A percentile compares a stretch with the other conserved stretches of the same genome.
Evolutionary conservation across 129 eudicot species (phyloP).

Genomic region (Saussurea involucrata): DNA sequence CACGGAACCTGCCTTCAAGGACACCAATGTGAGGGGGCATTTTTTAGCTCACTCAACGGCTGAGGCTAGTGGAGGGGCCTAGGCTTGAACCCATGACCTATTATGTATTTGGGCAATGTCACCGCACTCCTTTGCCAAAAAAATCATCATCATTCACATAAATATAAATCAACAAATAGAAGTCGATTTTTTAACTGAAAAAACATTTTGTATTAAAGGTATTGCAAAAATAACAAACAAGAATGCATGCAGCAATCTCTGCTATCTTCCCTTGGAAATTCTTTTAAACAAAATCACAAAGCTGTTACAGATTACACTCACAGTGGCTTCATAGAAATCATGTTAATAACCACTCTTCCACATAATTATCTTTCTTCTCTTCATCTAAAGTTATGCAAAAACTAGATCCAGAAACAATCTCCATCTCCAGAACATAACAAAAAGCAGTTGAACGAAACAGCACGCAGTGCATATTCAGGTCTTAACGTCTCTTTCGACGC

Average conservation of each 20-base stretch:
- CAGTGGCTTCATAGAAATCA: conserved; percentile 1
- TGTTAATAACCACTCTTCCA: not conserved
- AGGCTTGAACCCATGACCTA: too few species aligned
- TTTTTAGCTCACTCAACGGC: too few species aligned
- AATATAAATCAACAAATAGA: not conserved
- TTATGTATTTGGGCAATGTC: too few species aligned
- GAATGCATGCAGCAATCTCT: not conserved
- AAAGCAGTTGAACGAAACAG: not conserved
- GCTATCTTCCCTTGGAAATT: not conserved
- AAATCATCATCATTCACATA: not conserved
- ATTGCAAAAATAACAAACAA: not conserved
- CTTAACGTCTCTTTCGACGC: conserved; percentile 38
- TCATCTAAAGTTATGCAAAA: not conserved
- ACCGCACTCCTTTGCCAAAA: too few species aligned
- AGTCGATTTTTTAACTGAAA: not conserved
- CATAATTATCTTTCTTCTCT: not conserved
- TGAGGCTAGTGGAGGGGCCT: too few species aligned
- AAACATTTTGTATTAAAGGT: not conserved
- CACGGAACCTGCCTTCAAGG: too few species aligned
- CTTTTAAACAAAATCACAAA: conserved; percentile 23
- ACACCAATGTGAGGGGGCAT: too few species aligned
- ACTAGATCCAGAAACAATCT: not conserved
- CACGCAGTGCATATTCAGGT: not conserved
- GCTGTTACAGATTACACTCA: conserved; percentile 18
- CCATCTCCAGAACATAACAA: not conserved